Evolutionary conservation across 2,329 filamentous ascomycete species (phyloP).

Genomic region (Cucurbitaria berberidis): DNA sequence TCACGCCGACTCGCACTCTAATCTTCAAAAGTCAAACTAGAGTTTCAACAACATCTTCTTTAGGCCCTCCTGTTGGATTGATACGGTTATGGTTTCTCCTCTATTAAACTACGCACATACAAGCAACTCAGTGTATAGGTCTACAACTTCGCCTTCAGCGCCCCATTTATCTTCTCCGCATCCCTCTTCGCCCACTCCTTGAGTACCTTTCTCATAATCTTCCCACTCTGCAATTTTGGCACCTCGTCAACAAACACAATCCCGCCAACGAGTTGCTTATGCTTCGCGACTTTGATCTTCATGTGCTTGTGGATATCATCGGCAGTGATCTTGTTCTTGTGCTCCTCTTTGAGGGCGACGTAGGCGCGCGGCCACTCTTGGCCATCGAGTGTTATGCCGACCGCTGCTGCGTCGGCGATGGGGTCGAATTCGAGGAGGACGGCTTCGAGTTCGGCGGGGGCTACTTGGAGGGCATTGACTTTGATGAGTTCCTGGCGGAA

Average conservation of each 20-base stretch:
- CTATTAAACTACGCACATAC: not conserved
- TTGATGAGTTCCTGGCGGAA: constrained; percentile 49
- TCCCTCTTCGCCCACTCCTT: constrained; percentile 65
- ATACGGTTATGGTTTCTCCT: not conserved
- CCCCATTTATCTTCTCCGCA: constrained; percentile 44
- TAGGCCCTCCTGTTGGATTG: too few species aligned
- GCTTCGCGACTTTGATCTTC: constrained; percentile 56
- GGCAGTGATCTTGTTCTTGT: constrained; percentile 43
- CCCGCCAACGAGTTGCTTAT: constrained; percentile 60
- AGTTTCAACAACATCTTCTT: too few species aligned
- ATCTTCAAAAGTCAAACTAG: too few species aligned
- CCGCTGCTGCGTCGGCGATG: constrained; percentile 62
- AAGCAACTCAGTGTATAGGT: not conserved
- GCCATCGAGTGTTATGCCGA: constrained; percentile 59
- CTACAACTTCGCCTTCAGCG: constrained; percentile 33
- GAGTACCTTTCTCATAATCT: constrained; percentile 64
- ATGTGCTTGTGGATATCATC: constrained; percentile 47
- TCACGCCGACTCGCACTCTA: too few species aligned
- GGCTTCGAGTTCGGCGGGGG: constrained; percentile 54
- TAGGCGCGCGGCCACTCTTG: constrained; percentile 63
- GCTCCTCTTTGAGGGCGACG: constrained; percentile 57
- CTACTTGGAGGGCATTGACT: constrained; percentile 50
- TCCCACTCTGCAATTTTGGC: constrained; percentile 63
- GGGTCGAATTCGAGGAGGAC: constrained; percentile 59
- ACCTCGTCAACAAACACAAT: constrained; percentile 63